Percentiles rank a stretch among this genome's conserved stretches.
These are phyloP conservation scores for Phoma herbarum DNA, from an alignment of 2,329 filamentous ascomycete species.

Conservation along the genomic window DNA sequence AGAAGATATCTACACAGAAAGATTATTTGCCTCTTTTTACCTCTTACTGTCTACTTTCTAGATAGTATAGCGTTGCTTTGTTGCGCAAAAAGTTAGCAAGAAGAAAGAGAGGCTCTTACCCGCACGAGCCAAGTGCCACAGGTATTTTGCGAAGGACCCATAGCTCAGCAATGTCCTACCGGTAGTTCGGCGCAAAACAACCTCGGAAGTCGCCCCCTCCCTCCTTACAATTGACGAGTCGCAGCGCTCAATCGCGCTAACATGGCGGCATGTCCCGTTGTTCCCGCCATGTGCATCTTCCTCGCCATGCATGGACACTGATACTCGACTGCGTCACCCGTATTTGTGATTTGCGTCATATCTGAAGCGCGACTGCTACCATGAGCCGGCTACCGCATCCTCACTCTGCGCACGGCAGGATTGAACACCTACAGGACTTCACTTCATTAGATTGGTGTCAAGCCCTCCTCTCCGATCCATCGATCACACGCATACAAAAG, in stretches of 20 bases:
- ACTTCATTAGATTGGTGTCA: constrained; percentile 39
- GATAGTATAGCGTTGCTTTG: too few relatives aligned
- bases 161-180: constrained; percentile 9
- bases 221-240: constrained; percentile 18
- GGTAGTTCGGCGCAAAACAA: constrained; percentile 10
- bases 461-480: constrained; percentile 33
- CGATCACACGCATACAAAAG: constrained; percentile 31
- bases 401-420: constrained; percentile 12
- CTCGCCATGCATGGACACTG: background rate
- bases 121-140: too few relatives aligned
- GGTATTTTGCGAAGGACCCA: too few relatives aligned
- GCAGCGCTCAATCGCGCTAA: background rate
- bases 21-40: too few relatives aligned
- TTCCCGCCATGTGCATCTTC: background rate
- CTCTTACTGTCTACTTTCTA: too few relatives aligned
- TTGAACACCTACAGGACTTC: constrained; percentile 40
- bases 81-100: too few relatives aligned
- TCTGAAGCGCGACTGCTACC: background rate
- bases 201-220: constrained; percentile 14
- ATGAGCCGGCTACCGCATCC: constrained; percentile 18
- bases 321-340: too few relatives aligned
- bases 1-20: too few relatives aligned
- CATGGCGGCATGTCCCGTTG: background rate
- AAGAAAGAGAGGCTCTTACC: too few relatives aligned
- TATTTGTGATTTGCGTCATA: background rate